Base-by-base conservation (phyloP, 2,329 filamentous ascomycete species). In the Anthostomella pinea region DNA sequence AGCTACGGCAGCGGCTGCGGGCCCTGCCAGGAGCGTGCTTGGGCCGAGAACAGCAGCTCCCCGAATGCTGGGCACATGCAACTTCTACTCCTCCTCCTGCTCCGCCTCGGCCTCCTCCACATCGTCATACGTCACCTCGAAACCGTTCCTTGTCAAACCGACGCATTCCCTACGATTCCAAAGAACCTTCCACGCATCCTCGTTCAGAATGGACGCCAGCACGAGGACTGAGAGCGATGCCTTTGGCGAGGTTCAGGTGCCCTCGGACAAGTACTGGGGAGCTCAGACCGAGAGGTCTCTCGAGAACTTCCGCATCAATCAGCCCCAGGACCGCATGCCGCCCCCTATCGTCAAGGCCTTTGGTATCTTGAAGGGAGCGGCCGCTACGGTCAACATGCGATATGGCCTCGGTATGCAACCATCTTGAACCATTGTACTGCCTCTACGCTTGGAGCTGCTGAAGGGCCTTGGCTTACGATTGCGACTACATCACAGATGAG, bases 261-360 rank as follows among this genome's bases (percentile, higher is more conserved):
- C 85, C 26, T 77, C 77, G 49, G 88, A 95, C 79, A 91, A 85
- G 74, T 98, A 98, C 78, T 98, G 93, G 91, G 93, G 93, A 61
- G 91, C 91, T 44, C 91, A 96, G 77, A 96, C 91, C 36, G 85
- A 96, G 77, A 84, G 91, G 52, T 97, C 91, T 34, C 79, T 97
- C 64, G 84, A 86, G 67, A 98, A 98, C 76, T 98, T 98, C 78
- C 85, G 85, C 67, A 97, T 98, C 81, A 97, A 97, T 72, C 93
- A 97, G 76, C 93, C 93, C 43, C 88, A 95, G 70, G 93, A 98
- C 65, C 89, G 93, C 64, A 97, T 97, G 90, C 93, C 93, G 31
- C 83, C 88, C 49, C 86, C 90, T 29, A 85, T 98, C 54, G 75
- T 97, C 59, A 84, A 82, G 67, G 93, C 93, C 6, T 96, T 98